Base-by-base conservation (phyloP, 495 filamentous ascomycete species). In the Terfezia claveryi region DNA sequence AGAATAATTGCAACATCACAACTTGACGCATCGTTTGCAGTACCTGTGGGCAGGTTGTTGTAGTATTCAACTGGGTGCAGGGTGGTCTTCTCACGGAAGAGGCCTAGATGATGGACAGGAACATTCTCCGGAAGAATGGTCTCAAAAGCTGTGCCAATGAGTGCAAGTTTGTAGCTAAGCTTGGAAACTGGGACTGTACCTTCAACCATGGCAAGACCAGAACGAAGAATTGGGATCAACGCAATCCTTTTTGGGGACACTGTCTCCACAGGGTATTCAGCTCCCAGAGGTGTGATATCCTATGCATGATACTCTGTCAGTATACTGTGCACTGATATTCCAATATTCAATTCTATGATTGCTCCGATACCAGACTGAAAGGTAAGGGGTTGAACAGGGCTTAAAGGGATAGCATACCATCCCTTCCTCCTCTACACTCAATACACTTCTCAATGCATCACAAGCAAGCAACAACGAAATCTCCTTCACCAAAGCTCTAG, bases 61-160 rank as follows among this genome's bases (percentile, higher is more conserved):
- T 96, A 96, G 75, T 96, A 96, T 71, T 96, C 89, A 51, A 96
- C 89, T 0, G 89, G 87, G 53, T 82, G 76, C 32, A 94, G 80
- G 38, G 83, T 83, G 57, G 77, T 75, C 36, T 80, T 82, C 63
- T 94, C 89, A 62, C 89, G 83, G 71, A 84, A 96, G 57, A 96
- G 79, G 49, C 89, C 89, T 23, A 96, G 80, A 68, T 96, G 89
- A 70, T 96, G 85, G 59, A 96, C 77, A 14, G 88, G 81, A 37
- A 85, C 83, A 3, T 87, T 74, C 52, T 67, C 66, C 4, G 89
- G 89, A 55, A 96, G 84, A 62, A 96, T 73, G 57, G 78, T 79
- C 71, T 85, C 80, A 36, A 94, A 68, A 2, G 88, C 88, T 85
- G 56, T 50, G 11, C 7, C 2, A 4, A 32, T 7, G 27, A 32